Evolutionary conservation across 1,284 basidiomycete genomes (phyloP).

Genomic region (Anthracocystis setariae): DNA sequence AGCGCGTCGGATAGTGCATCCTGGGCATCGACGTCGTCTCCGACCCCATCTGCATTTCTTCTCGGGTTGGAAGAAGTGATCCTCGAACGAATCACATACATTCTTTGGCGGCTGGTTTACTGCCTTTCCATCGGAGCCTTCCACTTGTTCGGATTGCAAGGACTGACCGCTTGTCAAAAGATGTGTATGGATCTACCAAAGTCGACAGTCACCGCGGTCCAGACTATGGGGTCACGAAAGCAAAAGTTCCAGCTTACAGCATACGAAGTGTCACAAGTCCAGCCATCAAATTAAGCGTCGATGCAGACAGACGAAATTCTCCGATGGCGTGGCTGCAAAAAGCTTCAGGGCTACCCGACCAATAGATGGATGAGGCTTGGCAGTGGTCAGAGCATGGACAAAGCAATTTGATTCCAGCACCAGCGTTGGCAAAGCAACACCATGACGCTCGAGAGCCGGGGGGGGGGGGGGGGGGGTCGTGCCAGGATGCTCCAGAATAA

Average conservation of each 20-base stretch:
- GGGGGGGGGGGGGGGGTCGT: slow-evolving; percentile 13
- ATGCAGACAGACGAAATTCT: slow-evolving; percentile 4
- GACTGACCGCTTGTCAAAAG: too few relatives aligned
- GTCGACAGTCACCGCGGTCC: too few relatives aligned
- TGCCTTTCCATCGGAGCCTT: too few relatives aligned
- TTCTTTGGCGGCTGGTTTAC: too few relatives aligned
- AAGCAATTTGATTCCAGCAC: too few relatives aligned
- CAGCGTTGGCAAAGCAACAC: neutral
- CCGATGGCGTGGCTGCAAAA: slow-evolving; percentile 1
- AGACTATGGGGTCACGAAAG: too few relatives aligned
- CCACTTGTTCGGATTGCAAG: neutral
- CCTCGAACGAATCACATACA: too few relatives aligned
- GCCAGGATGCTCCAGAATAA: slow-evolving; percentile 34
- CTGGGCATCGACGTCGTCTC: neutral
- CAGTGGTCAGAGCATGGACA: too few relatives aligned
- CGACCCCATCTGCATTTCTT: slow-evolving; percentile 8
- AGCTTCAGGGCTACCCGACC: neutral
- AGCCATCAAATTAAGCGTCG: too few relatives aligned
- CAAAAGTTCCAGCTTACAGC: too few relatives aligned
- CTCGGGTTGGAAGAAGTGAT: slow-evolving; percentile 10
- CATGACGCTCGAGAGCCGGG: too few relatives aligned
- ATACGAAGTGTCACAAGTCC: neutral
- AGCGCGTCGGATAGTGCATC: neutral
- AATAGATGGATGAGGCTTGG: slow-evolving; percentile 2
- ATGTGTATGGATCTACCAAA: too few relatives aligned